Evolutionary conservation across 441 rosid species (phyloP).

Genomic region (Biscutella laevigata): DNA sequence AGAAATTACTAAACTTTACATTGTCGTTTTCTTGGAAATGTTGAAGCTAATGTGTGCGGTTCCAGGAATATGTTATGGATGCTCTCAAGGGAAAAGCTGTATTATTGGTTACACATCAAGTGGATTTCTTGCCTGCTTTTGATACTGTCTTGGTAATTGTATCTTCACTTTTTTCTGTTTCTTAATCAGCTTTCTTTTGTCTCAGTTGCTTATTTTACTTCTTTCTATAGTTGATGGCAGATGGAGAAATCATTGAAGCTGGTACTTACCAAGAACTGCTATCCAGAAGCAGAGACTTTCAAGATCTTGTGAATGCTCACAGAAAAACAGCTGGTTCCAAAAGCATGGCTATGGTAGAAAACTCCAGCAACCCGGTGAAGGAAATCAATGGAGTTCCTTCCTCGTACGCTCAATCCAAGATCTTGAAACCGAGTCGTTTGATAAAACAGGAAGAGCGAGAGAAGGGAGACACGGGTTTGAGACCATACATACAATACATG

Average conservation of each 20-base stretch:
- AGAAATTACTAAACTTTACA: conserved; percentile 1
- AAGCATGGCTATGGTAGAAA: conserved; percentile 35
- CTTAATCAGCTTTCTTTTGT: neutral
- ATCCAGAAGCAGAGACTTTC: conserved; percentile 60
- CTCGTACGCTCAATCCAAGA: conserved; percentile 29
- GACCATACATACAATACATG: conserved; percentile 64
- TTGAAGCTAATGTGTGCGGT: conserved; percentile 15
- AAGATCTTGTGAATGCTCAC: conserved; percentile 86
- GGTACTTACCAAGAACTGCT: conserved; percentile 72
- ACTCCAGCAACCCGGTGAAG: conserved; percentile 27
- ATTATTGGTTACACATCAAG: conserved; percentile 89
- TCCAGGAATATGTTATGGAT: conserved; percentile 75
- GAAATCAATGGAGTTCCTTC: conserved; percentile 50
- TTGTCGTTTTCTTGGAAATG: neutral
- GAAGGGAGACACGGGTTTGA: conserved; percentile 70
- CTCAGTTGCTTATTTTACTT: conserved; percentile 2
- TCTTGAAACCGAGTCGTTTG: conserved; percentile 53
- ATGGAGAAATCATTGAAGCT: conserved; percentile 68
- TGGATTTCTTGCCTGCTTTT: conserved; percentile 89
- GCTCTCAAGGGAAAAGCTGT: conserved; percentile 76
- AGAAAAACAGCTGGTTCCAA: conserved; percentile 88
- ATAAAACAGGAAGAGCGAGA: conserved; percentile 84
- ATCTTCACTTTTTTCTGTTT: neutral
- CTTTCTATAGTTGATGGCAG: conserved; percentile 70
- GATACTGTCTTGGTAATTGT: conserved; percentile 71